Evolutionary conservation across 208 protist species (phyloP), one percentile per base, ranked within the genome.

Genomic region (Kentomonas sorsogonicus): DNA sequence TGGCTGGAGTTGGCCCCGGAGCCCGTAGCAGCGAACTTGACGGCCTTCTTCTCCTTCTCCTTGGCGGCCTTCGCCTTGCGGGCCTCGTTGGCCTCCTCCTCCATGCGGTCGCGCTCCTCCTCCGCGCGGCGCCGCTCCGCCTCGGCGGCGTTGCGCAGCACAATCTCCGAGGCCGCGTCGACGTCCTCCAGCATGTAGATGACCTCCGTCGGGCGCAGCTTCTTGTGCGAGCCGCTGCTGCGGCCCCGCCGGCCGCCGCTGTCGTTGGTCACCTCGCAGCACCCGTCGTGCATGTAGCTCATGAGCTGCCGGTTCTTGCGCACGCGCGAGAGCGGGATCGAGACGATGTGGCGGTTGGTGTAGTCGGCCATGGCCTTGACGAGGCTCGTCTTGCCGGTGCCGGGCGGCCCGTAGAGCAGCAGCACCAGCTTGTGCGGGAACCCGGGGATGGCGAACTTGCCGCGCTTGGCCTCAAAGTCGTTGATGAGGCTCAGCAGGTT

Each of bases 351-450:
- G 5, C 91, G 78, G 11, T 79, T 60, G 15, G 84, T 91, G 60
- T 93, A 68, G 46, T 78, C 70, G 15, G 92, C 89, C 38, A 97
- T 78, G 1, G 89, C 87, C 59, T 95, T 94, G 22, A 95, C 84
- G 25, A 95, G 77, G 60, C 90, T 92, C 41, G 96, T 98, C 62
- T 98, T 97, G 18, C 85, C 94, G 13, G 96, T 98, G 1, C 96
- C 96, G 7, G 96, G 96, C 10, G 95, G 95, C 0, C 96, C 95
- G 75, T 97, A 74, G 15, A 97, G 77, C 36, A 97, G 83, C 41
- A 97, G 66, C 40, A 86, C 75, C 22, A 97, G 63, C 72, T 86
- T 83, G 46, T 95, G 81, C 4, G 89, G 91, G 70, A 89, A 94
- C 0, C 87, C 87, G 0, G 81, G 77, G 1, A 96, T 72, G 20